These are phyloP conservation scores for Kwoniella sp. DNA, from an alignment of 768 basidiomycete species.

Conservation along the genomic window DNA sequence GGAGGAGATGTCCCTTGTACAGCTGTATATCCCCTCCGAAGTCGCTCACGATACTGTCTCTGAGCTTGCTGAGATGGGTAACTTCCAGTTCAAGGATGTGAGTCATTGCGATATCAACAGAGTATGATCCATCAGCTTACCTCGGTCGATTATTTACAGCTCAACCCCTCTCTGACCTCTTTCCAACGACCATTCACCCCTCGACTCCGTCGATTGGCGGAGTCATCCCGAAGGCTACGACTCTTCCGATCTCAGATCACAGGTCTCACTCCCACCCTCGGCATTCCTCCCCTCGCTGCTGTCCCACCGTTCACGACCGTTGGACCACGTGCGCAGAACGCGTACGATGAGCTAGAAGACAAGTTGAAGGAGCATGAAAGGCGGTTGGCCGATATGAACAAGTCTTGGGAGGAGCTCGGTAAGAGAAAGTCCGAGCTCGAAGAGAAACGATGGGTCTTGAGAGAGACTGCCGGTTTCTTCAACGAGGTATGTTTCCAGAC, in stretches of 20 bases:
- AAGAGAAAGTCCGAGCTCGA: constrained; percentile 82
- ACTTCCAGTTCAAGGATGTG: constrained; percentile 97
- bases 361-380: constrained; percentile 83
- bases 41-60: constrained; percentile 95
- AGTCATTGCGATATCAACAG: constrained; percentile 55
- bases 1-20: constrained; percentile 96
- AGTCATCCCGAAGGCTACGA: constrained; percentile 90
- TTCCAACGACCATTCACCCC: constrained; percentile 98
- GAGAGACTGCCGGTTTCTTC: constrained; percentile 96
- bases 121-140: neutral
- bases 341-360: constrained; percentile 87
- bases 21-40: constrained; percentile 95
- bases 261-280: constrained; percentile 78
- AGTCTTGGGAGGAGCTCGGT: constrained; percentile 82
- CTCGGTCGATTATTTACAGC: constrained; percentile 59
- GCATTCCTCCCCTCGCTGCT: constrained; percentile 81
- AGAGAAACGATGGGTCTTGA: constrained; percentile 90
- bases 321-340: constrained; percentile 88
- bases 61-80: constrained; percentile 90
- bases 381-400: constrained; percentile 84
- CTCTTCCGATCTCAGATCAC: constrained; percentile 85
- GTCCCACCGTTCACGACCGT: constrained; percentile 83
- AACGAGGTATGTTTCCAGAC: constrained; percentile 64
- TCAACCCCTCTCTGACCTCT: constrained; percentile 91
- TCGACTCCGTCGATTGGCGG: constrained; percentile 91